phyloP scores from a whole-genome alignment of 805 yeast species.

The Kregervanrija fluxuum region DNA sequence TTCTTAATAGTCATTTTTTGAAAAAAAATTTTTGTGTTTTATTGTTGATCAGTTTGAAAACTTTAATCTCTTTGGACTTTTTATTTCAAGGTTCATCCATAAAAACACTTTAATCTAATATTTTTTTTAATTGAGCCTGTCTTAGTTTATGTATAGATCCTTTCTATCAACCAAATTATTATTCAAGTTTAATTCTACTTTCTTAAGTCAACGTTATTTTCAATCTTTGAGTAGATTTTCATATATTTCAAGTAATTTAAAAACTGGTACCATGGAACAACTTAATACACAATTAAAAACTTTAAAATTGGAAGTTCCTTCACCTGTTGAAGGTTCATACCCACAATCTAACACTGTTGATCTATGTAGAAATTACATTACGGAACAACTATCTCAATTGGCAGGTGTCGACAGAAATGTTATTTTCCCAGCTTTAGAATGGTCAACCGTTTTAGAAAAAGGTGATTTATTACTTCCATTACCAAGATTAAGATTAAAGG shows the following conservation, averaged over 20 bases:
- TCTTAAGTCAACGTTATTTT: no score
- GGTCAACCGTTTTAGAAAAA: constrained; percentile 77
- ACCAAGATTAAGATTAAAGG: constrained; percentile 83
- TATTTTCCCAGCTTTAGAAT: constrained; percentile 80
- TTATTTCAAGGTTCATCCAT: no score
- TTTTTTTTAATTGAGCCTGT: no score
- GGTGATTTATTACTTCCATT: constrained; percentile 92
- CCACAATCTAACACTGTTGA: constrained; percentile 82
- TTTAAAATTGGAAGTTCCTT: constrained; percentile 32
- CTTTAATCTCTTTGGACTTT: no score
- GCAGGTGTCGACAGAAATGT: constrained; percentile 63
- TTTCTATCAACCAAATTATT: no score
- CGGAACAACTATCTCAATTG: constrained; percentile 66
- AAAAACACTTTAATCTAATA: no score
- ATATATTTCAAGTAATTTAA: not conserved
- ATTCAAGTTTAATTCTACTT: no score
- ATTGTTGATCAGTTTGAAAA: no score
- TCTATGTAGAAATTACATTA: constrained; percentile 80
- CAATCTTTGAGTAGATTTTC: no score
- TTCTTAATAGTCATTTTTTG: no score
- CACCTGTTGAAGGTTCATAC: constrained; percentile 47
- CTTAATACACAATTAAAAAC: constrained; percentile 19
- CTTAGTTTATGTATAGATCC: no score
- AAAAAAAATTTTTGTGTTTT: no score
- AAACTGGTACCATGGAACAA: constrained; percentile 11